Evolutionary conservation across 2,329 filamentous ascomycete genomes (phyloP).

Genomic region (Spiromastix sp.): DNA sequence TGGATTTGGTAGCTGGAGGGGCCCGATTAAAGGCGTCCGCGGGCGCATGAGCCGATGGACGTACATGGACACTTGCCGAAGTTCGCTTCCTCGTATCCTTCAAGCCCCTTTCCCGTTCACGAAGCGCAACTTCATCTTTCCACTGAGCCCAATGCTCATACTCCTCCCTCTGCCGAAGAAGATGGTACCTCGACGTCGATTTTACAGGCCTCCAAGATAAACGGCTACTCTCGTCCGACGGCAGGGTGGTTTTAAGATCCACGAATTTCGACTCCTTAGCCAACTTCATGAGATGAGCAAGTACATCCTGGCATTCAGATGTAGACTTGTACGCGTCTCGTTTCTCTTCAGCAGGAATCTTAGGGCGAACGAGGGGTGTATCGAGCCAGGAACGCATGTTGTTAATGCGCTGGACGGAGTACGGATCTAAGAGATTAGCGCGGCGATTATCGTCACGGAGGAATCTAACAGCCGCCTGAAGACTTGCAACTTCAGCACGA

Average conservation of each 20-base stretch:
- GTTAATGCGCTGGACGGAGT: constrained; percentile 30
- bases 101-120: constrained; percentile 28
- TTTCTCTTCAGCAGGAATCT: constrained; percentile 19
- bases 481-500: constrained; percentile 31
- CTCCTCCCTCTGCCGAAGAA: constrained; percentile 35
- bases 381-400: constrained; percentile 35
- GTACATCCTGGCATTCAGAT: constrained; percentile 31
- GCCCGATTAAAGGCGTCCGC: background rate
- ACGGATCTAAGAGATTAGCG: constrained; percentile 29
- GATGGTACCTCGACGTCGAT: constrained; percentile 32
- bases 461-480: constrained; percentile 38
- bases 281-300: constrained; percentile 32
- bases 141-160: constrained; percentile 37
- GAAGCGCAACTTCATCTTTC: constrained; percentile 30
- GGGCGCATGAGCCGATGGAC: background rate
- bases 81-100: constrained; percentile 15
- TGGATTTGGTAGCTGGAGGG: constrained; percentile 9
- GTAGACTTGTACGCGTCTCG: constrained; percentile 25
- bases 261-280: constrained; percentile 31
- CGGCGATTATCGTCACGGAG: constrained; percentile 36
- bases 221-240: constrained; percentile 17
- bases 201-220: constrained; percentile 32
- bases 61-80: background rate
- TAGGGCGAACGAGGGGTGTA: constrained; percentile 25
- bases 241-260: constrained; percentile 27